Percentiles rank a stretch among this genome's conserved stretches.
These are phyloP conservation scores for Yueomyces sinensis DNA, from an alignment of 805 yeast genomes.

Conservation along the genomic window DNA sequence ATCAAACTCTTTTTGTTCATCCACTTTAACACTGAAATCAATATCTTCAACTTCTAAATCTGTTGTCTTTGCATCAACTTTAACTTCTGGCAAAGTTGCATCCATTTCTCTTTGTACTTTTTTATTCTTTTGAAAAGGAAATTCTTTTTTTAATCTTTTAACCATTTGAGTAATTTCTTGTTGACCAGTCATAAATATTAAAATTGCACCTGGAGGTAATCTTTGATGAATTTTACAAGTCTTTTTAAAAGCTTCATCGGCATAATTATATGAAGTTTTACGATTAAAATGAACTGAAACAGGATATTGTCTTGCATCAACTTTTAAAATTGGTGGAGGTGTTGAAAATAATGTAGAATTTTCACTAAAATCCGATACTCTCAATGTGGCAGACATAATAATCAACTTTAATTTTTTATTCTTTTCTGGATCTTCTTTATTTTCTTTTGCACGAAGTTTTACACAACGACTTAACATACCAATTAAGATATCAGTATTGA, in stretches of 20 bases:
- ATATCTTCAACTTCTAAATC: conserved; percentile 81
- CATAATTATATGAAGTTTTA: conserved; percentile 62
- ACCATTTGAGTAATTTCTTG: conserved; percentile 77
- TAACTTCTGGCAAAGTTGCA: conserved; percentile 29
- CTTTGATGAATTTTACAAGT: conserved; percentile 74
- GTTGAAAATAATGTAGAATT: conserved; percentile 50
- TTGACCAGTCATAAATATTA: conserved; percentile 88
- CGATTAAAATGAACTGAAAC: conserved; percentile 84
- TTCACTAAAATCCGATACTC: conserved; percentile 88
- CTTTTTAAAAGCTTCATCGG: conserved; percentile 77
- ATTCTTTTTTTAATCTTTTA: conserved; percentile 50
- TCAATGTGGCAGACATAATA: conserved; percentile 93
- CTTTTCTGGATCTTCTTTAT: conserved; percentile 32
- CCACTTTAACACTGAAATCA: conserved; percentile 45
- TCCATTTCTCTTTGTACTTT: conserved; percentile 8
- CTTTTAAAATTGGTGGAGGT: conserved; percentile 80
- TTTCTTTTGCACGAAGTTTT: conserved; percentile 48
- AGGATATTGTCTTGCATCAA: conserved; percentile 89
- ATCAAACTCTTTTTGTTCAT: conserved; percentile 23
- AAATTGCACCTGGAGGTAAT: conserved; percentile 88
- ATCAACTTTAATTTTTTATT: conserved; percentile 62
- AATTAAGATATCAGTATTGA: conserved; percentile 88
- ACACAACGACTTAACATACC: conserved; percentile 89
- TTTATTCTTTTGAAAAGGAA: conserved; percentile 33
- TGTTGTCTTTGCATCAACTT: conserved; percentile 43